phyloP scores from a whole-genome alignment of 805 yeast genomes.

The Kluyveromyces lactis region DNA sequence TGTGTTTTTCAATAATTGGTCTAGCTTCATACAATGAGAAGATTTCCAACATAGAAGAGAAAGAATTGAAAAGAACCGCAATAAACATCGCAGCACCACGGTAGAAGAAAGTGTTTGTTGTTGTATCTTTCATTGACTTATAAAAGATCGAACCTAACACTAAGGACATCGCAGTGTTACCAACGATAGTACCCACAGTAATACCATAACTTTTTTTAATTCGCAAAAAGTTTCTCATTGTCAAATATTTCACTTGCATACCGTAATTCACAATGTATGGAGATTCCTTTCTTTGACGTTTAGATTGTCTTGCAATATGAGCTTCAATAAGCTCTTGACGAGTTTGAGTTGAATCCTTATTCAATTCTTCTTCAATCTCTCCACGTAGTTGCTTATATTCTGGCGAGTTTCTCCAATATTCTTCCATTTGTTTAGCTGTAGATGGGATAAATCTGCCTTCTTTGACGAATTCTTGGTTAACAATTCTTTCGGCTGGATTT shows the following conservation, averaged over 20 bases:
- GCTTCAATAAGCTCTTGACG: conserved; percentile 27
- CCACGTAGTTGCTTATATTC: conserved; percentile 33
- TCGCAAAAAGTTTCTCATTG: conserved; percentile 41
- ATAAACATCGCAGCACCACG: conserved; percentile 63
- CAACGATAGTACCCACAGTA: conserved; percentile 33
- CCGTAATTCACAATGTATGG: conserved; percentile 44
- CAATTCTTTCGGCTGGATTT: conserved; percentile 53
- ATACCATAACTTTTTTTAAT: conserved; percentile 43
- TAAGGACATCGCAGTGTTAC: conserved; percentile 46
- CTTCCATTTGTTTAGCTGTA: conserved; percentile 54
- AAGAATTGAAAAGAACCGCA: conserved; percentile 54
- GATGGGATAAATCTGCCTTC: conserved; percentile 48
- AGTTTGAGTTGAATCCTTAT: conserved; percentile 17
- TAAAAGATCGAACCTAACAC: conserved; percentile 51
- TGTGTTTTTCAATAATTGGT: conserved; percentile 52
- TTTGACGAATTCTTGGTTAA: conserved; percentile 26
- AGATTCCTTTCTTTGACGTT: conserved; percentile 38
- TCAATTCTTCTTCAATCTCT: conserved; percentile 38
- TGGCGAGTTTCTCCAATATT: conserved; percentile 46
- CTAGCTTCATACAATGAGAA: conserved; percentile 46
- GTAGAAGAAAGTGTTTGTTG: conserved; percentile 41
- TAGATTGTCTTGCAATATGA: conserved; percentile 46
- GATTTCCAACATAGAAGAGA: conserved; percentile 52
- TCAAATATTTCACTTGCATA: conserved; percentile 43
- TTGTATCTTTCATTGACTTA: conserved; percentile 31